Conservation (phyloP, 495 filamentous ascomycete genomes). For the Trichoderma virens region DNA sequence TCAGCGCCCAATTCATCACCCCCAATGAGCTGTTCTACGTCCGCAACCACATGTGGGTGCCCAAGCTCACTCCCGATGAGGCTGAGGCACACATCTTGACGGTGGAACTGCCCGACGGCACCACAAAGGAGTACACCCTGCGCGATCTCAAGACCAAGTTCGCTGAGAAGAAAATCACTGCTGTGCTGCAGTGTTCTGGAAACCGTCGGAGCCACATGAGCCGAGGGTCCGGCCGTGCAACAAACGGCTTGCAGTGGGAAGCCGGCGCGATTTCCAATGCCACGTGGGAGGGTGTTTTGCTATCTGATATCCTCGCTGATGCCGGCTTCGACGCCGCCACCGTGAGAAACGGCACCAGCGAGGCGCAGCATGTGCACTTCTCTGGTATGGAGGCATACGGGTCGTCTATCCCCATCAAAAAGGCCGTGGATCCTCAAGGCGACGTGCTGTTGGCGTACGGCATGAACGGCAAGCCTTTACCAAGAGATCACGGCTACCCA, state of each 20-base stretch:
- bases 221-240: slow-evolving; percentile 34
- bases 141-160: slow-evolving; percentile 46
- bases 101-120: slow-evolving; percentile 49
- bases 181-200: slow-evolving; percentile 52
- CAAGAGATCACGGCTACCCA: slow-evolving; percentile 52
- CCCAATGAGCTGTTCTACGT: slow-evolving; percentile 51
- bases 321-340: slow-evolving; percentile 32
- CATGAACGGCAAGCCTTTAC: slow-evolving; percentile 52
- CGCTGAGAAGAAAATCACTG: slow-evolving; percentile 46
- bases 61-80: slow-evolving; percentile 32
- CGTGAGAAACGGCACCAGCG: slow-evolving; percentile 14
- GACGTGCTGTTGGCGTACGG: slow-evolving; percentile 55
- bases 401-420: slow-evolving; percentile 49
- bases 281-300: slow-evolving; percentile 51
- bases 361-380: slow-evolving; percentile 48
- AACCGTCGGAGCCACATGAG: slow-evolving; percentile 58
- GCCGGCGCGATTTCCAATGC: slow-evolving; percentile 53
- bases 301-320: slow-evolving; percentile 52
- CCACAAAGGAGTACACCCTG: slow-evolving; percentile 41
- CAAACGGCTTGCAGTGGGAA: slow-evolving; percentile 53
- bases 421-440: slow-evolving; percentile 44
- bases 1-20: slow-evolving; percentile 42
- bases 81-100: slow-evolving; percentile 39
- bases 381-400: slow-evolving; percentile 52
- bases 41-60: slow-evolving; percentile 57